Evolutionary conservation across 805 yeast genomes (phyloP), one percentile per base, ranked within the genome.

Genomic region (Candida germanica): DNA sequence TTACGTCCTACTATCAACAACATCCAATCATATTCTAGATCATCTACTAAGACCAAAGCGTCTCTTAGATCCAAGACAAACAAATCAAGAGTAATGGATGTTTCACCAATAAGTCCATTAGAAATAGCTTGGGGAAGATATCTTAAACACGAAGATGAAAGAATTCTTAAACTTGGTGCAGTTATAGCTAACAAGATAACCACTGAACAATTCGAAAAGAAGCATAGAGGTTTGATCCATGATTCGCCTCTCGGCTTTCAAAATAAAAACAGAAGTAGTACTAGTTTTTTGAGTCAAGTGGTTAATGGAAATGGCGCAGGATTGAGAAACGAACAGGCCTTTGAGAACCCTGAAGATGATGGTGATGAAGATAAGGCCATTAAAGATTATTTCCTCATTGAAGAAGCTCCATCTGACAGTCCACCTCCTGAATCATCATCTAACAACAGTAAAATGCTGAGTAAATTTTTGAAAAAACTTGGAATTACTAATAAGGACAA

Each of bases 361-460:
- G 77, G 75, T 46, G 82, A 79, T 47, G 80, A 78, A 47, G 59
- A 68, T 21, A 83, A 78, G 43, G 79, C 82, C 3, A 79, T 91
- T 22, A 72, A 83, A 13, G 96, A 88, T 24, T 53, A 44, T 38
- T 45, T 40, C 26, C 47, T 49, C 15, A 40, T 45, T 9, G 60
- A 53, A 31, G 56, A 48, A 25, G 24, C 40, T 4, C 35, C 39
- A 12, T 42, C 51, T 4, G 40, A 20, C 40, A 33, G 26, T 6
- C 29, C 36, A 11, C 36, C 33, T 12, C 10, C 39, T 4, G 37
- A 27, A 8, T n/a, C 6, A 12, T 21, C 18, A 2, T 18, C 23
- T 16, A 13, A 31, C 23, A 26, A 17, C 21, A 4, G 16, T 14
- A 31, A 35, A 23, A 35, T 34, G 26, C 44, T 39, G 45, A 27